Conservation (phyloP, 2,329 filamentous ascomycete genomes). For the Fusarium sublunatum region DNA sequence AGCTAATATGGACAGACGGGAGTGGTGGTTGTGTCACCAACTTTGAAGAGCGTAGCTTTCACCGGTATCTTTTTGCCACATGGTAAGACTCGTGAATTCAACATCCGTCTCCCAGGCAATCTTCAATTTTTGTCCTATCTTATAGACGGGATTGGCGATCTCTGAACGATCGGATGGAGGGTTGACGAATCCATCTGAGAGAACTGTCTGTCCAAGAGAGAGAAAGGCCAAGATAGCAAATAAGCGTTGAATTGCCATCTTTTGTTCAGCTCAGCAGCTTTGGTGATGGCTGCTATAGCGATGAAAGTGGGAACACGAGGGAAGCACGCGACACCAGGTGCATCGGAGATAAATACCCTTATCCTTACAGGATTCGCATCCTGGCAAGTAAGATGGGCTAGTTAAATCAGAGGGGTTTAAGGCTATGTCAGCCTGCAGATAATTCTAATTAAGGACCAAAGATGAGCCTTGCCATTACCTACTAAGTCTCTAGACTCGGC, state of each 20-base stretch:
- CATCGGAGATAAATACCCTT: neutral
- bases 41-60: conserved; percentile 3
- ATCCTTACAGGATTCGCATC: neutral
- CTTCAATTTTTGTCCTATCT: neutral
- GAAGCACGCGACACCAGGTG: neutral
- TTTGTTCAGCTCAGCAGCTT: neutral
- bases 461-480: neutral
- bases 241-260: neutral
- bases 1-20: too few relatives aligned
- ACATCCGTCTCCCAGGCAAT: conserved; percentile 1
- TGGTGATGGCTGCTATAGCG: neutral
- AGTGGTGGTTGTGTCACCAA: neutral
- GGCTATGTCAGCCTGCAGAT: neutral
- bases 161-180: neutral
- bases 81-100: neutral
- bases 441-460: conserved; percentile 1
- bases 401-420: neutral
- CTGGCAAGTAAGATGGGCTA: too few relatives aligned
- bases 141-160: conserved; percentile 2
- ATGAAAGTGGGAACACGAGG: neutral
- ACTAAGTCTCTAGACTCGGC: neutral
- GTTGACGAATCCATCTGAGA: neutral
- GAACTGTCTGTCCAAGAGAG: neutral
- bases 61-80: conserved; percentile 1
- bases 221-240: conserved; percentile 1